Conservation (phyloP, 495 filamentous ascomycete species). For the Patellaria atrata region DNA sequence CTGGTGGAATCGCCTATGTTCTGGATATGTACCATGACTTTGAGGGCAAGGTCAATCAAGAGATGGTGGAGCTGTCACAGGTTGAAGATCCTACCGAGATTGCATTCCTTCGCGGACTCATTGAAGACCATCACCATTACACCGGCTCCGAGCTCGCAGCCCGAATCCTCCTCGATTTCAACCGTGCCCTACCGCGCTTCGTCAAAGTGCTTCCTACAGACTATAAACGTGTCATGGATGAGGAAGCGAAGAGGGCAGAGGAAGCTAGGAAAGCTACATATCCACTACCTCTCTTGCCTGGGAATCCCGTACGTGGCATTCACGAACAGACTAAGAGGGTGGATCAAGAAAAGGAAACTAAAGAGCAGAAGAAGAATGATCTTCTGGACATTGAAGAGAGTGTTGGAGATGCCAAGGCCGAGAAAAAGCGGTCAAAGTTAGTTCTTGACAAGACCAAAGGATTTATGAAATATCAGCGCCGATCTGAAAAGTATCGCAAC, state of each 20-base stretch:
- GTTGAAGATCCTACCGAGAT: constrained; percentile 87
- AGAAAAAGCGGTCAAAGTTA: constrained; percentile 87
- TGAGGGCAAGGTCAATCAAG: constrained; percentile 85
- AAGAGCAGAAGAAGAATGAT: constrained; percentile 55
- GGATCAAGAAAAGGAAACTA: constrained; percentile 40
- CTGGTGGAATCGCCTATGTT: constrained; percentile 94
- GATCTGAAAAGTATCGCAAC: constrained; percentile 87
- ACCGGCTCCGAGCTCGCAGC: constrained; percentile 95
- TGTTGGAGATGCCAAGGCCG: constrained; percentile 65
- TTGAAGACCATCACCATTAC: constrained; percentile 99
- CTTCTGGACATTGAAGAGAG: constrained; percentile 94
- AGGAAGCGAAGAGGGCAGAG: constrained; percentile 73
- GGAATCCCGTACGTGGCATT: constrained; percentile 33
- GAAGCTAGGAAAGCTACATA: constrained; percentile 75
- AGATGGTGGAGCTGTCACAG: constrained; percentile 91
- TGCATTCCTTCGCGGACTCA: constrained; percentile 80
- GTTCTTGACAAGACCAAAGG: constrained; percentile 95
- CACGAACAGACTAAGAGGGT: constrained; percentile 46
- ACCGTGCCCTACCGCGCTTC: constrained; percentile 77
- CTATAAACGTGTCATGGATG: constrained; percentile 87
- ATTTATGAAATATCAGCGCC: constrained; percentile 97
- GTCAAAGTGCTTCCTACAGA: constrained; percentile 92
- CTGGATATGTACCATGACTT: constrained; percentile 90
- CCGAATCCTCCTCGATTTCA: constrained; percentile 93
- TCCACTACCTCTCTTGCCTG: constrained; percentile 63